Base-by-base conservation (phyloP, 2,329 filamentous ascomycete genomes). In the Trichoderma hamatum region DNA sequence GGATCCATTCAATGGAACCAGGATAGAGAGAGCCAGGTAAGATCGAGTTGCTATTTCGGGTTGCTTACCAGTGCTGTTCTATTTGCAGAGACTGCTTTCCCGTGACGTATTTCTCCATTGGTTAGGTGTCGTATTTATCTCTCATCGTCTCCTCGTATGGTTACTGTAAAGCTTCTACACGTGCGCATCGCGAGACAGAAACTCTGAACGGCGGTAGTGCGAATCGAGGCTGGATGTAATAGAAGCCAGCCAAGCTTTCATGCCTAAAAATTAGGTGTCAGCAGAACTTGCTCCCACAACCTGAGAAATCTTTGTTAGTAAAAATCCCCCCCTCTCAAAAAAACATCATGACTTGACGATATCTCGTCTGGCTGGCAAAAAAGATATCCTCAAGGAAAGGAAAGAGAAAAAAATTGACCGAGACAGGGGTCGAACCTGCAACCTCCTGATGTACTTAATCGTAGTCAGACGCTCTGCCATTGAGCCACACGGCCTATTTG, bases 391-490 rank as follows among this genome's bases (percentile, higher is more conserved):
- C 11, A 32, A 5, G 5, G 9, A 11, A 21, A 43, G 21, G 3
- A 19, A 3, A 10, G 0, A 43, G 58, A 55, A 43, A 59, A 67
- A 56, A 32, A 24, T 65, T 68, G 65, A 68, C 65, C 65, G 65
- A 68, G 65, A 68, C 65, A 68, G 65, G 65, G 65, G 65, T 68
- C 65, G 65, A 68, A 68, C 65, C 65, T 68, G 65, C 65, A 68
- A 68, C 65, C 65, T 68, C 65, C 65, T 68, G 65, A 68, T 68
- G 1, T 68, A 68, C 65, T 68, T 13, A 26, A 68, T 68, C 65
- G 65, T 68, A 68, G 65, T 68, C 65, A 68, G 65, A 68, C 65
- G 65, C 65, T 68, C 65, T 68, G 65, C 65, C 65, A 68, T 68
- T 68, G 65, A 68, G 65, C 65, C 65, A 68, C 65, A 68, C 65